Conservation (phyloP, 148 eudicot genomes). For the Salicornia ramosissima region DNA sequence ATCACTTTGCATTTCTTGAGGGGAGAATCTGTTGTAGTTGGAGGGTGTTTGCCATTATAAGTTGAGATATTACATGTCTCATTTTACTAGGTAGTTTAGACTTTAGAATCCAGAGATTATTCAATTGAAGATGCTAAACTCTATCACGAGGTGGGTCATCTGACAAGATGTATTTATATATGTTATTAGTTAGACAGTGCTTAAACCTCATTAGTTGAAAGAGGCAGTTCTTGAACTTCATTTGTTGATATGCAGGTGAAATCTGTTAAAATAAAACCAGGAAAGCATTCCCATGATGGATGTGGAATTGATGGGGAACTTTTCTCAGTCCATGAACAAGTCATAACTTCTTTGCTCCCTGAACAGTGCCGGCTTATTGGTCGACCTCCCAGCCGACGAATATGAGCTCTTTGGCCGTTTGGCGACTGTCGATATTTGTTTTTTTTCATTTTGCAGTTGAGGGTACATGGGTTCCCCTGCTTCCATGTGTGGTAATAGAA, state of each 20-base stretch:
- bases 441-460: neutral
- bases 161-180: neutral
- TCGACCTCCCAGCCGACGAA: slow-evolving; percentile 44
- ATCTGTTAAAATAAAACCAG: slow-evolving; percentile 86
- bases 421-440: slow-evolving; percentile 8
- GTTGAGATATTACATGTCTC: neutral
- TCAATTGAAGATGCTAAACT: neutral
- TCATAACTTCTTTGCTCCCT: slow-evolving; percentile 65
- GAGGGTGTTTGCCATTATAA: neutral
- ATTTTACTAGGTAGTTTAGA: neutral
- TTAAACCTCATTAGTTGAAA: no score
- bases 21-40: neutral
- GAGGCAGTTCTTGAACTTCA: no score
- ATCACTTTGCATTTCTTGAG: neutral
- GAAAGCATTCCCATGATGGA: slow-evolving; percentile 69
- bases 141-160: neutral
- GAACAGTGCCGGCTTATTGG: slow-evolving; percentile 98
- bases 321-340: slow-evolving; percentile 82
- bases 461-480: slow-evolving; percentile 12
- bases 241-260: slow-evolving; percentile 60
- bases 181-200: no score
- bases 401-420: slow-evolving; percentile 38
- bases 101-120: no score
- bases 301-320: slow-evolving; percentile 99
- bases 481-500: slow-evolving; percentile 28